These are phyloP conservation scores for Macrolepiota fuliginosa DNA, from an alignment of 768 basidiomycete species.

Conservation along the genomic window DNA sequence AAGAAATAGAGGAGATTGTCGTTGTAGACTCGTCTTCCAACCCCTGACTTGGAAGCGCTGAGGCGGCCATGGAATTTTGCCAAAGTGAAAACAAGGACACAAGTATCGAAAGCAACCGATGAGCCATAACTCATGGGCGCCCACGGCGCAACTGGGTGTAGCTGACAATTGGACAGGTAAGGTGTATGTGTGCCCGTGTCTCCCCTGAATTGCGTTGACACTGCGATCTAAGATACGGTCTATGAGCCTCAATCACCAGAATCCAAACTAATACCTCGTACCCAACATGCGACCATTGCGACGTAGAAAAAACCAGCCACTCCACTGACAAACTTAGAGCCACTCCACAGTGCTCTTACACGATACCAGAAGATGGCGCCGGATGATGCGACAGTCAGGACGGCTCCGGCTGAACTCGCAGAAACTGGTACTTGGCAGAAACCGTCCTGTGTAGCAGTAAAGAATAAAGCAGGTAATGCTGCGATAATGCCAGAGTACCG, in stretches of 20 bases:
- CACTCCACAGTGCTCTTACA: conserved; percentile 6
- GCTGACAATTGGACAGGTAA: conserved; percentile 1
- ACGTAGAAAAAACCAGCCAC: conserved; percentile 3
- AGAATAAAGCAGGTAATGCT: conserved; percentile 3
- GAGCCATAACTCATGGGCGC: conserved; percentile 9
- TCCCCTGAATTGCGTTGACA: conserved; percentile 1
- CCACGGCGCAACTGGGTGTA: conserved; percentile 6
- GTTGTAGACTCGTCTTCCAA: conserved; percentile 5
- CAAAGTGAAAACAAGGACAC: conserved; percentile 2
- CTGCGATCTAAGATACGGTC: background rate
- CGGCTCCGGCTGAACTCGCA: background rate
- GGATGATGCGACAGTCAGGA: conserved; percentile 6
- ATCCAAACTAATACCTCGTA: background rate
- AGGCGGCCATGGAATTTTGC: background rate
- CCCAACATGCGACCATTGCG: conserved; percentile 6
- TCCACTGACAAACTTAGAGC: background rate
- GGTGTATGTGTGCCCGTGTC: conserved; percentile 4
- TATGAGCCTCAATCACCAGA: background rate
- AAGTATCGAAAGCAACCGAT: conserved; percentile 9
- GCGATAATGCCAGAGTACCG: conserved; percentile 9
- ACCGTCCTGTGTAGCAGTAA: background rate
- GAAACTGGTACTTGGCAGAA: conserved; percentile 4
- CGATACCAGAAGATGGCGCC: conserved; percentile 9
- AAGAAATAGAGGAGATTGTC: conserved; percentile 7
- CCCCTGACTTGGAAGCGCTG: background rate